phyloP scores from a whole-genome alignment of 2,329 filamentous ascomycete species.

The Monilinia aucupariae region DNA sequence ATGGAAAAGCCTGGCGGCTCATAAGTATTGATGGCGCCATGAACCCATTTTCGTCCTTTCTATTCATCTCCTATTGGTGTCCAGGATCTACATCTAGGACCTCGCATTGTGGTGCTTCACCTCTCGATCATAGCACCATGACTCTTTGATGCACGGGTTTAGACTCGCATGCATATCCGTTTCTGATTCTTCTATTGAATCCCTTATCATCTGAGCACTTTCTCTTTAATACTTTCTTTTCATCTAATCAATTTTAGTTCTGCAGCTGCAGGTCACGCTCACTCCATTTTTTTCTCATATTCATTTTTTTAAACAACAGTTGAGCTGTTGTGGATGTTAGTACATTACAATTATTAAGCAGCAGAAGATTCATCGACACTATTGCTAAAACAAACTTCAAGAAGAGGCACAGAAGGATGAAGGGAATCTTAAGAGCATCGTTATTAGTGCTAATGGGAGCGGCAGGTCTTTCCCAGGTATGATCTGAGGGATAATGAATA shows the following conservation, averaged over 20 bases:
- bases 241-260: slow-evolving; percentile 24
- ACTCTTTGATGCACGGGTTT: slow-evolving; percentile 23
- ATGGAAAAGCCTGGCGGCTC: slow-evolving; percentile 9
- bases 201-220: slow-evolving; percentile 19
- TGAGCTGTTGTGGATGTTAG: slow-evolving; percentile 30
- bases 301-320: slow-evolving; percentile 29
- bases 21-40: slow-evolving; percentile 19
- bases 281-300: slow-evolving; percentile 20
- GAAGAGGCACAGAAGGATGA: slow-evolving; percentile 27
- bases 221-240: slow-evolving; percentile 18
- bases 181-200: slow-evolving; percentile 22
- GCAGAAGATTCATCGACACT: not conserved
- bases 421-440: slow-evolving; percentile 23
- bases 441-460: slow-evolving; percentile 24
- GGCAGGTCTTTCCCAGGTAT: slow-evolving; percentile 26
- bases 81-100: slow-evolving; percentile 18
- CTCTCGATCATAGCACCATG: slow-evolving; percentile 25
- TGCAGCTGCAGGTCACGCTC: slow-evolving; percentile 33
- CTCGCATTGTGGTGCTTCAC: slow-evolving; percentile 24
- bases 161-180: slow-evolving; percentile 24
- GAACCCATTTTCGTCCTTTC: slow-evolving; percentile 24
- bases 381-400: not conserved
- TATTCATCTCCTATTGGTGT: slow-evolving; percentile 16
- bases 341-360: slow-evolving; percentile 3
- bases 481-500: not conserved